A percentile compares a stretch with the other conserved stretches of the same genome.
These are phyloP conservation scores for Colletotrichum orchidophilum DNA, from an alignment of 2,329 filamentous ascomycete genomes.

Conservation along the genomic window DNA sequence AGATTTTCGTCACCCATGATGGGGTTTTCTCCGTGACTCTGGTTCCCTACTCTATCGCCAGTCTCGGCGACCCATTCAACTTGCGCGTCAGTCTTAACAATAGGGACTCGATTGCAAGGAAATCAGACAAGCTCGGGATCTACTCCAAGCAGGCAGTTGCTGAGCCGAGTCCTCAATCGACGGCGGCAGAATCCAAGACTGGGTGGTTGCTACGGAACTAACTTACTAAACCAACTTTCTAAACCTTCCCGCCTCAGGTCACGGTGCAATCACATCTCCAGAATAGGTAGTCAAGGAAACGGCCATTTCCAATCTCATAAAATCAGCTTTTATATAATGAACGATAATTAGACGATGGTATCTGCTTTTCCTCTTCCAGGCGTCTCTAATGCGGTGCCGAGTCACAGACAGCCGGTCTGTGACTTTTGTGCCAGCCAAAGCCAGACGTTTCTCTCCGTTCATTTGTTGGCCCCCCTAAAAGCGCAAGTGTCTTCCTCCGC, in stretches of 20 bases:
- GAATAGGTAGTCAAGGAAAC: neutral
- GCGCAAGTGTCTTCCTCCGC: neutral
- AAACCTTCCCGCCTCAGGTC: too few species aligned
- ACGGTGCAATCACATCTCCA: neutral
- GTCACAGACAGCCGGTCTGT: constrained; percentile 1
- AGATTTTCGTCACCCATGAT: constrained; percentile 37
- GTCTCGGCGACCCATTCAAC: too few species aligned
- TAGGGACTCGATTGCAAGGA: neutral
- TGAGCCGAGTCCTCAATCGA: too few species aligned
- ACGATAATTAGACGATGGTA: constrained; percentile 27
- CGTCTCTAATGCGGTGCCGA: constrained; percentile 29
- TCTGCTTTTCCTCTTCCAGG: constrained; percentile 28
- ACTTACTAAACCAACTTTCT: too few species aligned
- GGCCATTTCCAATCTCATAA: neutral
- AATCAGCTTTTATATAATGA: constrained; percentile 17
- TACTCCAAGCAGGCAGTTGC: neutral
- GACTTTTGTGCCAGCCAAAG: constrained; percentile 19
- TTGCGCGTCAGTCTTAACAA: neutral
- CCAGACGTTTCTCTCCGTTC: neutral
- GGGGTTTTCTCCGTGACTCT: neutral
- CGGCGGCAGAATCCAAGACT: too few species aligned
- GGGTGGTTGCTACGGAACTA: too few species aligned
- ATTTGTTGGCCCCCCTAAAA: neutral
- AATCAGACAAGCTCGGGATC: neutral
- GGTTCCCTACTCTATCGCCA: too few species aligned